Evolutionary conservation across 2,329 filamentous ascomycete genomes (phyloP).

Genomic region (Phyllachora maydis): DNA sequence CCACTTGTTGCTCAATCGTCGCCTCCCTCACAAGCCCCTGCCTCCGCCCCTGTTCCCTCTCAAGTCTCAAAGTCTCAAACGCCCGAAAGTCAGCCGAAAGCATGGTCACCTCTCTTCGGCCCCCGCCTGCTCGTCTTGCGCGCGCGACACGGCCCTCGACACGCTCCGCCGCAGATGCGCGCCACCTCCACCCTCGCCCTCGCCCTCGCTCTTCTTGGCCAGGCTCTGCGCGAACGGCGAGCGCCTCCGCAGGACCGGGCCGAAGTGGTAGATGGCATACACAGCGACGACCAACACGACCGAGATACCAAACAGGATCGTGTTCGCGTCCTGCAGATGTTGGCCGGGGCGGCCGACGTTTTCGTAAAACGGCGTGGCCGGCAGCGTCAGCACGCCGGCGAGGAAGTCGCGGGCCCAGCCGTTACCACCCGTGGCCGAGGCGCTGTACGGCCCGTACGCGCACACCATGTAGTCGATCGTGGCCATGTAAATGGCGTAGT

Average conservation of each 20-base stretch:
- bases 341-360: conserved; percentile 29
- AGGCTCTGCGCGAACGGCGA: conserved; percentile 47
- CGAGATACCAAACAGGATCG: conserved; percentile 42
- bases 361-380: conserved; percentile 41
- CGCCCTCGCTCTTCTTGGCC: conserved; percentile 10
- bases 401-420: conserved; percentile 56
- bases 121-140: too few relatives aligned
- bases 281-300: conserved; percentile 39
- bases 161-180: too few relatives aligned
- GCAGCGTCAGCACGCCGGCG: conserved; percentile 50
- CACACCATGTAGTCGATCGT: conserved; percentile 42
- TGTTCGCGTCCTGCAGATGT: conserved; percentile 37
- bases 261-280: conserved; percentile 46
- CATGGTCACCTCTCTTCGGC: too few relatives aligned
- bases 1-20: too few relatives aligned
- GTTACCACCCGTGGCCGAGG: conserved; percentile 57
- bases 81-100: too few relatives aligned
- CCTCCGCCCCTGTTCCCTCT: too few relatives aligned
- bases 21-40: too few relatives aligned
- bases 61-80: too few relatives aligned
- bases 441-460: conserved; percentile 52
- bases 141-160: too few relatives aligned
- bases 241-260: conserved; percentile 33
- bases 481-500: conserved; percentile 24
- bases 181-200: too few relatives aligned